Evolutionary conservation across 331 rosid genomes (phyloP).

Genomic region (Cydonia oblonga): DNA sequence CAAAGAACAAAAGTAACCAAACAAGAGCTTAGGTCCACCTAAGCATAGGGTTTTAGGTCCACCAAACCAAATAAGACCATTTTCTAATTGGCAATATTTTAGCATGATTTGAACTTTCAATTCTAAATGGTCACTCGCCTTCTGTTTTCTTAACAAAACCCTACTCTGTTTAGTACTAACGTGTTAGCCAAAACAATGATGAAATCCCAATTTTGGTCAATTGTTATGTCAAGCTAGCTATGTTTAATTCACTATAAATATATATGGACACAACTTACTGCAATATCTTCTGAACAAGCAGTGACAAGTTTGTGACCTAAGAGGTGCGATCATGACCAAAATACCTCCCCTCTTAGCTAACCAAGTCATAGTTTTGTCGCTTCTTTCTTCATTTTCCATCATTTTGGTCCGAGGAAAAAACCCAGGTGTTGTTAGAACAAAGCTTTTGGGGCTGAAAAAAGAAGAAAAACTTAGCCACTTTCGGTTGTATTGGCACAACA

Average conservation of each 20-base stretch:
- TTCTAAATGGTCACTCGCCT: too few species aligned
- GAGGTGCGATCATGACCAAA: slow-evolving; percentile 8
- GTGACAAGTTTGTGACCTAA: neutral
- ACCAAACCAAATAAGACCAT: too few species aligned
- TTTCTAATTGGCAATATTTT: neutral
- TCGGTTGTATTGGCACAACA: slow-evolving; percentile 32
- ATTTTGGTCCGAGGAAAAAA: neutral
- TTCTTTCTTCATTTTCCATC: neutral
- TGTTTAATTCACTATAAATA: neutral
- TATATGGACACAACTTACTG: neutral
- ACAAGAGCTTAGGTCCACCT: too few species aligned
- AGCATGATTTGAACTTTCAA: too few species aligned
- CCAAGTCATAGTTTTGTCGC: slow-evolving; percentile 9
- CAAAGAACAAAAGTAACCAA: too few species aligned
- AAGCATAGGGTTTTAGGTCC: too few species aligned
- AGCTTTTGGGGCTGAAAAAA: slow-evolving; percentile 7
- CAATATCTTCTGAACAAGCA: neutral
- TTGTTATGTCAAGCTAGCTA: neutral
- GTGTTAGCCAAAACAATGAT: neutral
- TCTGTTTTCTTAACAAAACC: neutral
- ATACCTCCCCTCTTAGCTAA: neutral
- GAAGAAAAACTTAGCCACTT: slow-evolving; percentile 42
- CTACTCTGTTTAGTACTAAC: neutral
- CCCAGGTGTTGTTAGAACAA: neutral
- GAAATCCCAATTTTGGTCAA: neutral